Evolutionary conservation across 2,329 filamentous ascomycete genomes (phyloP).

Genomic region (Zasmidium citrigriseum): DNA sequence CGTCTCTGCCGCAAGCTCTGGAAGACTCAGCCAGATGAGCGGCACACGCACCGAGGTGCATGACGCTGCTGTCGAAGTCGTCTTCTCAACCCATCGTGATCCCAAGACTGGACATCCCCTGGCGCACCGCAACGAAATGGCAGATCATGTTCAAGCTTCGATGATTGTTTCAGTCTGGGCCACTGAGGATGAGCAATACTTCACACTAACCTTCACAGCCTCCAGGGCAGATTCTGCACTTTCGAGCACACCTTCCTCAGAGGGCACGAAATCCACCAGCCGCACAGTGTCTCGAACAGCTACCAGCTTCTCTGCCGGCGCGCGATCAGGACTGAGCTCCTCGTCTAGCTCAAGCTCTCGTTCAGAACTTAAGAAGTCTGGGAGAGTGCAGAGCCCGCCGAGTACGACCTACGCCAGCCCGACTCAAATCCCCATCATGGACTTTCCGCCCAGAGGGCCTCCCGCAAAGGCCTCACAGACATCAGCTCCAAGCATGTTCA

Average conservation of each 20-base stretch:
- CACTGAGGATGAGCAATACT: slow-evolving; percentile 68
- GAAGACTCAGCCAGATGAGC: slow-evolving; percentile 6
- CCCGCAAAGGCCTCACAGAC: slow-evolving; percentile 58
- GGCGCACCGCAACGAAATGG: slow-evolving; percentile 29
- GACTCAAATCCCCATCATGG: slow-evolving; percentile 53
- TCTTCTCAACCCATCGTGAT: slow-evolving; percentile 57
- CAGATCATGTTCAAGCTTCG: slow-evolving; percentile 59
- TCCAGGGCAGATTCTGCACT: slow-evolving; percentile 34
- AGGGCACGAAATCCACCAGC: slow-evolving; percentile 32
- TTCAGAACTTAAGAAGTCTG: slow-evolving; percentile 14
- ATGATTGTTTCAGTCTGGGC: slow-evolving; percentile 78
- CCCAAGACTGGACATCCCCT: slow-evolving; percentile 39
- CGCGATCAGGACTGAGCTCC: slow-evolving; percentile 41
- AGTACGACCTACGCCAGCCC: slow-evolving; percentile 51
- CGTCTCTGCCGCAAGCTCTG: slow-evolving; percentile 17
- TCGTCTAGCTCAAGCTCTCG: slow-evolving; percentile 38
- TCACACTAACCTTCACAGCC: slow-evolving; percentile 73
- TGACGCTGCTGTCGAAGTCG: slow-evolving; percentile 68
- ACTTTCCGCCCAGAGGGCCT: slow-evolving; percentile 68
- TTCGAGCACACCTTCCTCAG: slow-evolving; percentile 12
- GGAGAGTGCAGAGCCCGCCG: slow-evolving; percentile 15
- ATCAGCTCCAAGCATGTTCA: slow-evolving; percentile 64
- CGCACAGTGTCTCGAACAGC: slow-evolving; percentile 46
- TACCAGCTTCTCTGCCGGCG: slow-evolving; percentile 38
- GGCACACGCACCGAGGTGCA: slow-evolving; percentile 47